Base-by-base conservation (phyloP, 2,329 filamentous ascomycete species). In the Trichoderma sp. region DNA sequence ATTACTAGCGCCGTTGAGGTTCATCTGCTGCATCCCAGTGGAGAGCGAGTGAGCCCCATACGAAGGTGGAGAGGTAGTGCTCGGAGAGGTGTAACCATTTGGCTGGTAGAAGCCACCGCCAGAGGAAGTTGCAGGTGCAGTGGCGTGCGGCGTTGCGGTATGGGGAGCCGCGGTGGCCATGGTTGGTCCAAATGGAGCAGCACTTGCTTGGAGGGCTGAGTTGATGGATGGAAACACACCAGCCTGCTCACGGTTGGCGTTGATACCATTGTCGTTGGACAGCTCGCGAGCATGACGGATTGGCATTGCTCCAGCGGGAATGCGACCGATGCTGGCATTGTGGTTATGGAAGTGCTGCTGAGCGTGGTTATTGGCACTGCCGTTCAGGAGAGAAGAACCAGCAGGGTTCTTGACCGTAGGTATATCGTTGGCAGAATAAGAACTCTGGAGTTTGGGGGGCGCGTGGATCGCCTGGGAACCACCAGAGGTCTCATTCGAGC, bases 341-440 rank as follows among this genome's bases (percentile, higher is more conserved):
- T 96, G 94, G 79, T 95, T 91, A 81, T 94, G 93, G 71, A 91
- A 88, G 78, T 91, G 89, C 83, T 91, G 89, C 83, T 91, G 89
- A 3, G 89, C 89, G 79, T 91, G 89, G 76, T 89, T 89, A 82
- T 90, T 90, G 76, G 87, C 85, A 77, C 87, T 89, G 80, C 82
- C 82, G 41, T 83, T 83, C 72, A 85, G 81, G 74, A 83, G 81
- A 41, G 82, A 80, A 65, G 88, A 84, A 65, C 85, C 88, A 73
- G 89, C 89, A 72, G 89, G 87, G 78, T 88, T 93, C 89, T 97
- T 97, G 81, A 95, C 87, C 8, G 95, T 97, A 5, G 95, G 94
- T 24, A 98, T 89, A 81, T 98, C 95, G 83, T 93, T 97, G 72
- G 94, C 92, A 11, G 97, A 98, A 86, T 94, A 98, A 0, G 96